These are phyloP conservation scores for Botryotinia calthae DNA, from an alignment of 2,329 filamentous ascomycete species.

Conservation along the genomic window DNA sequence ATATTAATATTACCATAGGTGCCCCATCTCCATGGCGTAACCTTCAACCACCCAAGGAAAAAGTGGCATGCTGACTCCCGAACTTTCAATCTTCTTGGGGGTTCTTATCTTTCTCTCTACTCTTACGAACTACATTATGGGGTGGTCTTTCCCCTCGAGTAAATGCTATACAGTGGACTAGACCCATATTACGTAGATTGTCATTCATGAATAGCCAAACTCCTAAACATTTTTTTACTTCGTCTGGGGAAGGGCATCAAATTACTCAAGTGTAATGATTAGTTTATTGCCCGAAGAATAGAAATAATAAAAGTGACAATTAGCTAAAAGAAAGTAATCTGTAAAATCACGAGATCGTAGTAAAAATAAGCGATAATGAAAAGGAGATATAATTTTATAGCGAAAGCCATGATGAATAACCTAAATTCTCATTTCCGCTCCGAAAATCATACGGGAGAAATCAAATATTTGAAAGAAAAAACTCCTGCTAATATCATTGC, in stretches of 20 bases:
- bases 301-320: not conserved
- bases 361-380: not conserved
- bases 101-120: accelerated
- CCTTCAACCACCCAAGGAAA: not conserved
- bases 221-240: accelerated
- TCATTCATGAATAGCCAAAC: not conserved
- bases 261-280: not conserved
- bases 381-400: not conserved
- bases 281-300: not conserved
- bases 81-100: not conserved
- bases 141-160: not conserved
- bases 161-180: not conserved
- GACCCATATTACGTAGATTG: not conserved
- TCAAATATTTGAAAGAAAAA: not conserved
- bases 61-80: not conserved
- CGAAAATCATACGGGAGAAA: not conserved
- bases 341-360: not conserved
- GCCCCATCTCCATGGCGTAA: not conserved
- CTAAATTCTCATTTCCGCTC: not conserved
- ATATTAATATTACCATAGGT: no score
- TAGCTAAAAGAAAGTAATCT: accelerated
- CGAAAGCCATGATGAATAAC: not conserved
- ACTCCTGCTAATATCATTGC: not conserved
- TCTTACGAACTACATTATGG: not conserved
- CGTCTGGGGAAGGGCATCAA: not conserved